Base-by-base conservation (phyloP, 495 filamentous ascomycete genomes). In the Platismatia glauca region DNA sequence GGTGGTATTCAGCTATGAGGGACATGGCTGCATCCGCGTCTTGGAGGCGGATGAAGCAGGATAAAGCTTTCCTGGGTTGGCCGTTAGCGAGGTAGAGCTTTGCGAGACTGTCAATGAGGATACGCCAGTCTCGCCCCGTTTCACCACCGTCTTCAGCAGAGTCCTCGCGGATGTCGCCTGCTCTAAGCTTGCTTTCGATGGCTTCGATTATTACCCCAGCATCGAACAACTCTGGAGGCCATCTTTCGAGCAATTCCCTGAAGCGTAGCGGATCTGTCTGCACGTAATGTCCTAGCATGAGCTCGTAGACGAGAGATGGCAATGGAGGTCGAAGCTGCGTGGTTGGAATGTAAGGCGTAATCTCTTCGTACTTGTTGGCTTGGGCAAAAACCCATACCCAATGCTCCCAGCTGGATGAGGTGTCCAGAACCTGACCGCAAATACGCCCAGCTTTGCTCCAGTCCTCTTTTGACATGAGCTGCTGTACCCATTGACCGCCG, bases 341-440 rank as follows among this genome's bases (percentile, higher is more conserved):
- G 1, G 82, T 84, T 0, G 94, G 94, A 24, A 98, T 89, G 66
- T 87, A 85, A 31, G 86, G 80, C 8, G 89, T 88, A 39, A 98
- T 95, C 62, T 97, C 93, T 68, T 96, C 88, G 64, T 91, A 86
- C 68, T 87, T 91, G 62, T 87, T 77, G 8, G 89, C 87, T 55
- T 88, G 85, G 34, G 92, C 89, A 70, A 98, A 98, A 0, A 80
- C 84, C 84, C 86, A 91, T 12, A 93, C 87, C 91, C 91, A 97
- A 65, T 93, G 87, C 72, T 98, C 92, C 95, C 95, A 97, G 65
- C 87, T 79, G 53, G 85, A 74, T 6, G 90, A 81, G n/a, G 84
- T 88, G 43, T 84, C 81, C 0, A 97, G 75, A 15, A 97, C 91
- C 67, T 88, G 89, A 3, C 86, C 86, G 65, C 90, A 92, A 16